Evolutionary conservation across 768 basidiomycete genomes (phyloP), one percentile per base, ranked within the genome.

Genomic region (Auricularia heimuer): DNA sequence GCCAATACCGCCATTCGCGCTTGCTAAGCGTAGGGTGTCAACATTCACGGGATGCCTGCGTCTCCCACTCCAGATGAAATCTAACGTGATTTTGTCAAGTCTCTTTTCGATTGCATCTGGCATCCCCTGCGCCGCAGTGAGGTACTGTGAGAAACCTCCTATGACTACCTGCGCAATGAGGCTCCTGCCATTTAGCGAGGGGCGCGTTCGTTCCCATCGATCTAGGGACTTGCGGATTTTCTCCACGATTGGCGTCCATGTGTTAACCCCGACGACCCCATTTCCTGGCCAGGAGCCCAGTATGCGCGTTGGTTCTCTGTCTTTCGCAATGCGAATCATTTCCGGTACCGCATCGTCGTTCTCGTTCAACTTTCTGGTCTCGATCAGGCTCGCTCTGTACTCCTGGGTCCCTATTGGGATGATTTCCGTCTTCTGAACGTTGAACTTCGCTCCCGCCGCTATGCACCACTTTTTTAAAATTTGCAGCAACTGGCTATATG

Each of bases 381-480:
- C 54, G 0, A 65, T 21, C 1, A 73, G 63, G 3, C 8, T 3
- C n/a, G 64, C 34, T 24, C 74, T 63, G 67, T 69, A 73, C 3
- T 64, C 61, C 3, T 34, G 36, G 2, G 64, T 51, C 0, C 79
- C 77, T 0, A 79, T 68, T 0, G 77, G 78, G 0, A 80, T 70
- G 0, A 79, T 67, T 39, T 76, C 73, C 0, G 79, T 81, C 67
- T 83, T 83, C 0, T 62, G 54, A 0, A 69, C 64, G 62, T 81
- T 82, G 67, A 81, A 82, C 44, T 75, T 77, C 0, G 80, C 80
- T 0, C 73, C 69, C 10, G 77, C 76, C 3, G 74, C 78, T 0
- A 18, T 24, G 65, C 78, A 82, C 81, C 81, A 83, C 0, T 42
- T 54, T 0, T 72, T 29, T 0, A 81, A 77, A 1, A 81, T 71